Base-by-base conservation (phyloP, 2,329 filamentous ascomycete species). In the Decorospora gaudefroyi region DNA sequence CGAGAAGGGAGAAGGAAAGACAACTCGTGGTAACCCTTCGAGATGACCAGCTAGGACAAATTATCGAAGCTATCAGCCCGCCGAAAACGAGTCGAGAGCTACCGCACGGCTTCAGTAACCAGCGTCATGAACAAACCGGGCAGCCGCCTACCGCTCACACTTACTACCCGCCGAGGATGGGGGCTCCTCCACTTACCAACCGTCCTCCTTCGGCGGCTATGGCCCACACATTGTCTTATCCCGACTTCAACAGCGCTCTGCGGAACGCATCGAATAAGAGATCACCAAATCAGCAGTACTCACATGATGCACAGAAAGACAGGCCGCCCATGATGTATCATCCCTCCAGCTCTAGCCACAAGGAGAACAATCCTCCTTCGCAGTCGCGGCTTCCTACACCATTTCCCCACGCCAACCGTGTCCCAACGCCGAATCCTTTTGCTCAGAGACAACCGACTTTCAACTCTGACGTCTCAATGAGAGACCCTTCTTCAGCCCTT, bases 1-100 rank as follows among this genome's bases (percentile, higher is more conserved):
- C 37, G 4, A 42, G 29, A 15, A 42, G 50, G n/a, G 44, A 42
- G 10, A 45, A 35, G 16, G 46, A 50, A 6, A 53, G 46, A 28
- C 57, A 61, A 10, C 42, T 65, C 2, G 39, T 60, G 25, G 53
- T 62, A 27, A 53, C 55, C 8, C 35, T 64, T 26, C 43, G 53
- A 26, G 62, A 67, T 4, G 62, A 68, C 18, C 66, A 67, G 26
- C 45, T 66, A 13, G 63, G 58, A 3, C 55, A 61, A 18, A 46
- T 65, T 1, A 56, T 62, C 8, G 49, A 64, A 21, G 59, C 51
- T 1, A 53, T 60, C 15, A 64, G 59, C 32, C 61, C 59, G 12
- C 51, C 59, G 3, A 62, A 59, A 41, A 95, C 93, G 1, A 88
- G 89, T 36, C 89, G 81, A 19, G 35, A 48, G 21, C 15, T 38